These are phyloP conservation scores for Fulvia fulva DNA, from an alignment of 2,329 filamentous ascomycete genomes.

Conservation along the genomic window DNA sequence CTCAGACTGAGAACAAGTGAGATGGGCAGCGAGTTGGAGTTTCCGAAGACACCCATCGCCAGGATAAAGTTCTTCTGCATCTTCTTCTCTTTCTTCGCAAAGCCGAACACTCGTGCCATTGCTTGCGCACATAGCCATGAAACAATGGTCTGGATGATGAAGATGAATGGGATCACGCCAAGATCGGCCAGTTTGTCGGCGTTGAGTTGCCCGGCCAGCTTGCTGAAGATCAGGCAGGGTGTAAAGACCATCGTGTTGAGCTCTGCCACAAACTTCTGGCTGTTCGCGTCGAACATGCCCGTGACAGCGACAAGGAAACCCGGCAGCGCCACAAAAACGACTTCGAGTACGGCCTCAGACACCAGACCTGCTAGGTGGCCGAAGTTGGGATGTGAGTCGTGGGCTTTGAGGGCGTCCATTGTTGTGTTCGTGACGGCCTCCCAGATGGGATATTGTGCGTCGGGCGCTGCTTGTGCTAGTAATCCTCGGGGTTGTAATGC, in stretches of 20 bases:
- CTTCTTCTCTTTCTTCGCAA: slow-evolving; percentile 51
- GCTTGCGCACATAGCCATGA: slow-evolving; percentile 73
- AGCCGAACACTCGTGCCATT: slow-evolving; percentile 71
- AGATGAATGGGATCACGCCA: slow-evolving; percentile 92
- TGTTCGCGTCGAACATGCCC: slow-evolving; percentile 91
- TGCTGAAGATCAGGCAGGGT: slow-evolving; percentile 95
- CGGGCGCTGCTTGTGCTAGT: slow-evolving; percentile 21
- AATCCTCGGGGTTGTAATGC: slow-evolving; percentile 33
- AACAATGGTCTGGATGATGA: slow-evolving; percentile 78
- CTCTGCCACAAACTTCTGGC: slow-evolving; percentile 95
- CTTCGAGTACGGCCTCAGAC: slow-evolving; percentile 90
- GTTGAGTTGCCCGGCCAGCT: slow-evolving; percentile 89
- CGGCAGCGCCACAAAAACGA: slow-evolving; percentile 89
- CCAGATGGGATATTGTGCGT: slow-evolving; percentile 27
- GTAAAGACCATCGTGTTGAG: slow-evolving; percentile 96
- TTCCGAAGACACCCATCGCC: slow-evolving; percentile 96
- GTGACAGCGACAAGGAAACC: slow-evolving; percentile 87
- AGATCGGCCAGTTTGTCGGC: slow-evolving; percentile 86
- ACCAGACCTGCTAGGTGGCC: slow-evolving; percentile 73
- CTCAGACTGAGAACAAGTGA: slow-evolving; percentile 92
- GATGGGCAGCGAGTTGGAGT: slow-evolving; percentile 96
- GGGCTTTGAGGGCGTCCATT: slow-evolving; percentile 21
- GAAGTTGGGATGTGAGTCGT: slow-evolving; percentile 55
- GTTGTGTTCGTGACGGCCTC: slow-evolving; percentile 31
- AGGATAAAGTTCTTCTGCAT: slow-evolving; percentile 90